Base-by-base conservation (phyloP, 768 basidiomycete genomes). In the Tylopilus sp. region DNA sequence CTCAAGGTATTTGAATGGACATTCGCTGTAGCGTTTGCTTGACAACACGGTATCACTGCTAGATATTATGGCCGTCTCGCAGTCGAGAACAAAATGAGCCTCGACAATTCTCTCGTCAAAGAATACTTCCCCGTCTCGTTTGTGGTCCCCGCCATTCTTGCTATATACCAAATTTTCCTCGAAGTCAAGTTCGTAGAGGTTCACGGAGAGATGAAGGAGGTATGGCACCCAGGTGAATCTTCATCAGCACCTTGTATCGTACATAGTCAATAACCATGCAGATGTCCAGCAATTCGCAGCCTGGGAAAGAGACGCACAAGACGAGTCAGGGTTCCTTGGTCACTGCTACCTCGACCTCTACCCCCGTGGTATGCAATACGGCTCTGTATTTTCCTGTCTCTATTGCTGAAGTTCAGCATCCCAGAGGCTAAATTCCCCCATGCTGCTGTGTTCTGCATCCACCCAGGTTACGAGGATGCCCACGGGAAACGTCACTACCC, bases 341-440 rank as follows among this genome's bases (percentile, higher is more conserved):
- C 86, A 90, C 67, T 88, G 88, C 64, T 91, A 91, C 60, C 85
- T 94, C 25, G 92, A 95, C 61, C 78, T 94, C 39, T 92, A 87
- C 76, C 90, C 90, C 48, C 82, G 90, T 20, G 78, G 89, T 88
- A 64, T 11, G 71, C 69, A 4, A n/a, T n/a, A n/a, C n/a, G n/a
- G n/a, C 6, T 35, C 13, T 3, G n/a, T 22, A 35, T 6, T 17
- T 3, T 0, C 12, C 10, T 25, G 3, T 6, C 12, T 11, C 51
- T 33, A 22, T 0, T n/a, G 40, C 61, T 47, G 54, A n/a, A 2
- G 33, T 44, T 22, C 25, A 15, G 36, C 7, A 15, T 6, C 55
- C 4, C 54, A 89, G 88, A 75, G 42, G 77, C 77, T 42, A 93
- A 92, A 63, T 94, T 91, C 66, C 80, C 86, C 12, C 91, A 94